Percentiles rank a stretch among this genome's conserved stretches.
Conservation (phyloP, 2,329 filamentous ascomycete genomes). For the Penicillium sp. region DNA sequence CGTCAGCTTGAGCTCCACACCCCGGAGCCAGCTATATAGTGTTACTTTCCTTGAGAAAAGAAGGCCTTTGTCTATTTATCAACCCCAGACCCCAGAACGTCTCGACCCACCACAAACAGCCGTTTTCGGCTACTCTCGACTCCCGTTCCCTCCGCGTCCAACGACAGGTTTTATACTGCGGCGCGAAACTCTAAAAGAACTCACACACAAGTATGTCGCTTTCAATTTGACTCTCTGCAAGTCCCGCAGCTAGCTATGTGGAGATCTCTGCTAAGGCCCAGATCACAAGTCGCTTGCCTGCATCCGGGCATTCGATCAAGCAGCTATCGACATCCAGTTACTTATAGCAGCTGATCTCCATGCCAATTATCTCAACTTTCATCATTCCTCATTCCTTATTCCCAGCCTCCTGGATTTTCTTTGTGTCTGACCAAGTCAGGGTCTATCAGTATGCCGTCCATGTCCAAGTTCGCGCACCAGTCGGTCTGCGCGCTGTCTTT, state of each 20-base stretch:
- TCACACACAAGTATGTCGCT: constrained; percentile 10
- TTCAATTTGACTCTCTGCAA: background rate
- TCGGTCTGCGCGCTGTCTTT: constrained; percentile 28
- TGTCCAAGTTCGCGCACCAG: constrained; percentile 22
- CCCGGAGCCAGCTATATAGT: constrained; percentile 2
- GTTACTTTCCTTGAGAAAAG: constrained; percentile 2
- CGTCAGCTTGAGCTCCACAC: background rate
- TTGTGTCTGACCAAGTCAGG: constrained; percentile 30
- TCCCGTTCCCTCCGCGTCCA: constrained; percentile 8
- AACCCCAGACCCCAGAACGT: constrained; percentile 14
- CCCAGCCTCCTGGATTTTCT: constrained; percentile 22
- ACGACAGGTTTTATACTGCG: background rate
- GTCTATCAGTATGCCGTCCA: constrained; percentile 26
- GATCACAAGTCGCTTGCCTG: constrained; percentile 10
- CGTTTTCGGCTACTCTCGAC: constrained; percentile 22
- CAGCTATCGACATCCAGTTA: constrained; percentile 20
- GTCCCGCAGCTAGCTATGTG: background rate
- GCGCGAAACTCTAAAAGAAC: background rate
- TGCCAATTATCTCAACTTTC: constrained; percentile 22
- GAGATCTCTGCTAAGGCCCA: constrained; percentile 15
- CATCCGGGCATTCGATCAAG: constrained; percentile 15
- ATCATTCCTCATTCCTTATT: constrained; percentile 21
- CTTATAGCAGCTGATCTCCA: constrained; percentile 33
- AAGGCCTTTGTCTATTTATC: constrained; percentile 18
- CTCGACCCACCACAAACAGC: constrained; percentile 9